phyloP scores from a whole-genome alignment of 2,329 filamentous ascomycete genomes.

The Clonostachys byssicola region DNA sequence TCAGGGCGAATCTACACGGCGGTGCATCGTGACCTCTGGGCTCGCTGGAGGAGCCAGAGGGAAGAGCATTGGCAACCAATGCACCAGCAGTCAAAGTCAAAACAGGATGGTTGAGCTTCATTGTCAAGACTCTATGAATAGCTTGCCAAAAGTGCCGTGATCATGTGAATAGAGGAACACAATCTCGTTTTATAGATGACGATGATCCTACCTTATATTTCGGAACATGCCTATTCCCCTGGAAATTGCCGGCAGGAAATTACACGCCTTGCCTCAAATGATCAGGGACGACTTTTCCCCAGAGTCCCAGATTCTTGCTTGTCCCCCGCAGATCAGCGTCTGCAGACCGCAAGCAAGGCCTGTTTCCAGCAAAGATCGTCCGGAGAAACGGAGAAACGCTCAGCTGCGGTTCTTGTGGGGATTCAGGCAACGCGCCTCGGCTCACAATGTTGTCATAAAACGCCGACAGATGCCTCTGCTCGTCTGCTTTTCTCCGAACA shows the following conservation, averaged over 20 bases:
- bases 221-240: too few relatives aligned
- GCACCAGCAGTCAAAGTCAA: background rate
- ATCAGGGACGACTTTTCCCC: too few relatives aligned
- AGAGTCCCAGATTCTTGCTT: too few relatives aligned
- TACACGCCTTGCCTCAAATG: too few relatives aligned
- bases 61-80: background rate
- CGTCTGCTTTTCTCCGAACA: background rate
- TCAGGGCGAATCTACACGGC: constrained; percentile 19
- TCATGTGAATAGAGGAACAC: too few relatives aligned
- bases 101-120: constrained; percentile 1
- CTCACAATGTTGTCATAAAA: background rate
- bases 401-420: background rate
- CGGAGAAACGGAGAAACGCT: background rate
- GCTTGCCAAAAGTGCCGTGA: background rate
- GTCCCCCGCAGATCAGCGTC: too few relatives aligned
- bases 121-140: background rate
- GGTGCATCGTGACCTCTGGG: constrained; percentile 8
- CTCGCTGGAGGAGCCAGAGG: background rate
- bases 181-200: too few relatives aligned
- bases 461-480: background rate
- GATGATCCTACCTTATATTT: too few relatives aligned
- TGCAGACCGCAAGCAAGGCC: too few relatives aligned
- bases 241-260: too few relatives aligned
- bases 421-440: background rate
- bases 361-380: background rate